Evolutionary conservation across 2,329 filamentous ascomycete species (phyloP), one percentile per base, ranked within the genome.

Genomic region (Trichothecium sympodiale): DNA sequence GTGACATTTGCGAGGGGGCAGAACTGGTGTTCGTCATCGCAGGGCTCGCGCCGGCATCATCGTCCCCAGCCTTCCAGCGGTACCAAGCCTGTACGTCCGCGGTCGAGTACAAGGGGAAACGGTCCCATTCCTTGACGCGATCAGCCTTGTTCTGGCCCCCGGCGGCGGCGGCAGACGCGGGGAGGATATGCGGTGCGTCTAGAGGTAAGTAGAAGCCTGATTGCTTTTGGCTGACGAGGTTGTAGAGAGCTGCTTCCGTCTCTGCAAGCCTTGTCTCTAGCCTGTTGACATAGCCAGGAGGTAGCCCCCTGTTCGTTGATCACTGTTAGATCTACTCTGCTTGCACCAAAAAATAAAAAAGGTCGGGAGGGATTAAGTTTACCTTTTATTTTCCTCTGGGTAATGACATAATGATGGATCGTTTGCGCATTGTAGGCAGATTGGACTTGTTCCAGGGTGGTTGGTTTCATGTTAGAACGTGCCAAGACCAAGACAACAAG

Each of bases 241-340:
- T 40, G 14, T 48, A 49, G 0, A 56, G 45, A 3, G 50, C 50
- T n/a, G 46, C 38, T 43, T 53, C 51, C 0, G 51, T 57, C 17
- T 54, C 54, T 2, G 43, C 46, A 2, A 64, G 50, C 1, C 61
- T 53, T 3, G 53, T 50, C 35, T 64, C 61, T 4, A 64, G 34
- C 14, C 50, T 51, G 4, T 51, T 58, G 5, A 63, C 53, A 29
- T 62, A 64, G 0, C 61, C 61, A 9, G 54, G 47, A 0, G 54
- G 61, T 26, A 56, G 52, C 20, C 51, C 56, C 33, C 56, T 59
- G 5, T 27, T 9, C 16, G 0, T 7, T n/a, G 4, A 6, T 3
- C 8, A 17, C 27, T 3, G 10, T 3, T 2, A 5, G 4, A 2
- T 13, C 2, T 14, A 3, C 3, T n/a, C n/a, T n/a, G n/a, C n/a